Evolutionary conservation across 2,329 filamentous ascomycete species (phyloP), one percentile per base, ranked within the genome.

Genomic region (Rutstroemia sp.): DNA sequence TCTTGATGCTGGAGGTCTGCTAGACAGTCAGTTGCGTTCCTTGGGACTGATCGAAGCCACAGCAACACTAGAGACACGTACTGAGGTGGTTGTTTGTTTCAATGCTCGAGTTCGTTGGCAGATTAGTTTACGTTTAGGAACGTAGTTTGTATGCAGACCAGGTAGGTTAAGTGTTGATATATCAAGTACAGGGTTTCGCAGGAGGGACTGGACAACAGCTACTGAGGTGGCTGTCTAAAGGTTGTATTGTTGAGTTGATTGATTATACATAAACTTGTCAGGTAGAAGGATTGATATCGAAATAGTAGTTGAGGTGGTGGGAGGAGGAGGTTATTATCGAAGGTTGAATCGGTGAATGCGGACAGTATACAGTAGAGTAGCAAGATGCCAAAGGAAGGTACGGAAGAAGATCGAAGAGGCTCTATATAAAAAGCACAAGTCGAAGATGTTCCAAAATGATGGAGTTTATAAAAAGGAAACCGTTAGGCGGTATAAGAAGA

Each of bases 201-300:
- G 54, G 70, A 72, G 67, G 67, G 70, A 70, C 67, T 68, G 65
- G 62, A 68, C 67, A 65, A 67, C 67, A 67, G 68, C 65, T 67
- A 67, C 61, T 54, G 58, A 38, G 51, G 51, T 25, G 61, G 64
- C 64, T 69, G 65, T 70, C 68, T 70, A 68, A 64, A 67, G 67
- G 57, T 57, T 60, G 61, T 64, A 62, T 47, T 54, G 38, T 56
- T 60, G 62, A 51, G 56, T 51, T 55, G 48, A 63, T 58, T 70
- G 65, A 68, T 69, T 66, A 68, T 69, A 69, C 65, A 69, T 67
- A 62, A 57, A 57, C 60, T 65, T 52, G 59, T 60, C 51, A 56
- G 56, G 48, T 38, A 6, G 27, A 56, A 44, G n/a, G 47, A 51
- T 51, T 56, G 47, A 45, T 45, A 45, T 51, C 21, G 53, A 51